phyloP scores from a whole-genome alignment of 129 eudicot genomes.

The Tagetes erecta region DNA sequence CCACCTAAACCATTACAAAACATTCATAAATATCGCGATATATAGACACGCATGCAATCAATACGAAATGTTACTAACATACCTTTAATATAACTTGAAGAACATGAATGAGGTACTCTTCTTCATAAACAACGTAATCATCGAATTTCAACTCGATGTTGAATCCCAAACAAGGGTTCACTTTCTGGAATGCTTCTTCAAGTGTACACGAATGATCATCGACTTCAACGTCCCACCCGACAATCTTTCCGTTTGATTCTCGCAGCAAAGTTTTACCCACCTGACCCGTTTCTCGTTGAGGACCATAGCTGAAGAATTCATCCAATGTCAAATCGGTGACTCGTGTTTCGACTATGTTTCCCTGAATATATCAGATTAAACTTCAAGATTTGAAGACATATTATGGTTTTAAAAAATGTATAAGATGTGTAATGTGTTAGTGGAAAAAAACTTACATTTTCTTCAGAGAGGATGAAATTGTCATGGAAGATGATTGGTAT shows the following conservation, averaged over 20 bases:
- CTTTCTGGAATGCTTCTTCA: conserved; percentile 73
- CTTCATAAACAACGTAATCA: conserved; percentile 63
- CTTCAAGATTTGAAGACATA: not conserved
- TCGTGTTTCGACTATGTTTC: conserved; percentile 56
- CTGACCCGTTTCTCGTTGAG: conserved; percentile 54
- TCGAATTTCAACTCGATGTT: conserved; percentile 89
- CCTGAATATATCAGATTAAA: conserved; percentile 43
- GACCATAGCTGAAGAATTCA: conserved; percentile 77
- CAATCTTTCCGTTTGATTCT: conserved; percentile 57
- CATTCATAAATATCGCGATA: not conserved
- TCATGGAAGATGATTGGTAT: conserved; percentile 82
- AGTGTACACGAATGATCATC: conserved; percentile 70
- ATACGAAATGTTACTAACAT: not conserved
- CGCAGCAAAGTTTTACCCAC: conserved; percentile 67
- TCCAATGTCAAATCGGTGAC: conserved; percentile 66
- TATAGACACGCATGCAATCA: not conserved
- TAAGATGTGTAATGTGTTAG: no score
- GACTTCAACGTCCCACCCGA: conserved; percentile 67
- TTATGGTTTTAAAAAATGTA: not conserved
- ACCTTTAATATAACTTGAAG: conserved; percentile 63
- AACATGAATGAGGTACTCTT: conserved; percentile 47
- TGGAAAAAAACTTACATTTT: conserved; percentile 44
- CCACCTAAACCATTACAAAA: conserved; percentile 45
- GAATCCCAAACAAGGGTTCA: conserved; percentile 74
- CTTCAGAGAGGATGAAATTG: conserved; percentile 67